phyloP scores from a whole-genome alignment of 2,329 filamentous ascomycete genomes.

The Colletotrichum gigasporum region DNA sequence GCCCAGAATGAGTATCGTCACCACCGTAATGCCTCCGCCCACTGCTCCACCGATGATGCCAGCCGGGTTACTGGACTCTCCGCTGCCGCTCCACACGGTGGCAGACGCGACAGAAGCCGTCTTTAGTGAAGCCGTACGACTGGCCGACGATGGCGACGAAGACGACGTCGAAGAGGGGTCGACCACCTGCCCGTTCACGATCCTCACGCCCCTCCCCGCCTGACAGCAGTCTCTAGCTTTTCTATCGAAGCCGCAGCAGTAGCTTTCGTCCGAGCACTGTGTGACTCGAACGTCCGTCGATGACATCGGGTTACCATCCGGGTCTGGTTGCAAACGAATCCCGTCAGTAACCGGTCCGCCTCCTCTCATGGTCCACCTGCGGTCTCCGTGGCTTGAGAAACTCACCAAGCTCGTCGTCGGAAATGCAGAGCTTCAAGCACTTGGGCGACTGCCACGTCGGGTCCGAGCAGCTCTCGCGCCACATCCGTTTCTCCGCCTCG shows the following conservation, averaged over 20 bases:
- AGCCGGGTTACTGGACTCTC: background rate
- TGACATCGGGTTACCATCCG: no score
- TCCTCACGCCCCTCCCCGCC: background rate
- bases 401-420: background rate
- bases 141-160: background rate
- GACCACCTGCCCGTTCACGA: background rate
- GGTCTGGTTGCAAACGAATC: no score
- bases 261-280: background rate
- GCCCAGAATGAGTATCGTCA: background rate
- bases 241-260: background rate
- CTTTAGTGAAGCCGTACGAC: background rate
- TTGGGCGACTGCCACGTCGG: slow-evolving; percentile 32
- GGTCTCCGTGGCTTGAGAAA: no score
- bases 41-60: background rate
- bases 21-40: background rate
- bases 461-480: slow-evolving; percentile 36
- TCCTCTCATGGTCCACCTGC: background rate
- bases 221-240: background rate
- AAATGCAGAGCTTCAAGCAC: slow-evolving; percentile 34
- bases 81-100: background rate
- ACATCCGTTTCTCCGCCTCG: background rate
- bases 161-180: background rate
- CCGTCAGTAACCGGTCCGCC: no score
- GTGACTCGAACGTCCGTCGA: background rate
- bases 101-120: background rate